Conservation (phyloP, 352 stramenopile species). For the Phytophthora sojae region DNA sequence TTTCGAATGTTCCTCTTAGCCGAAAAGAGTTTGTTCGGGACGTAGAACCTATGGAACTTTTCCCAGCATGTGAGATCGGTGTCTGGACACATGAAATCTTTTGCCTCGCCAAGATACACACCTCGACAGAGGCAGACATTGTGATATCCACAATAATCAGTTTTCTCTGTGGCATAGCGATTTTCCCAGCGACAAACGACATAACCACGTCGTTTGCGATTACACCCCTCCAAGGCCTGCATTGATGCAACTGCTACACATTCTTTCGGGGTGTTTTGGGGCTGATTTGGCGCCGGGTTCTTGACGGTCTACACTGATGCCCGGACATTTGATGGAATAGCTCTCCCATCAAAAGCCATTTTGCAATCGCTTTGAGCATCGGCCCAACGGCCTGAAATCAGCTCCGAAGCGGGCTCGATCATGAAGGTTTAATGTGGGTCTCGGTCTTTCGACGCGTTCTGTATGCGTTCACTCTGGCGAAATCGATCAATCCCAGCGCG, state of each 20-base stretch:
- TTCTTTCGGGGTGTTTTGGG: neutral
- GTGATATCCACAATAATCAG: neutral
- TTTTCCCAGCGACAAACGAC: neutral
- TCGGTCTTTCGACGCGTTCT: too few relatives aligned
- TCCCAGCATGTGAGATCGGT: neutral
- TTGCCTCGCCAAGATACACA: neutral
- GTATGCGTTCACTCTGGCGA: neutral
- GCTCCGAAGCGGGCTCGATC: neutral
- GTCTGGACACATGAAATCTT: neutral
- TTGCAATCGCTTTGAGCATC: neutral
- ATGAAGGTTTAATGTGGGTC: neutral
- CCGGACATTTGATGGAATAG: too few relatives aligned
- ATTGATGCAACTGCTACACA: neutral
- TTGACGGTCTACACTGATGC: neutral
- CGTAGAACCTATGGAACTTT: neutral
- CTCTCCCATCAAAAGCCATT: neutral
- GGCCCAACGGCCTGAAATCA: neutral
- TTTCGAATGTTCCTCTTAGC: neutral
- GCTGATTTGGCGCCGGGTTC: too few relatives aligned
- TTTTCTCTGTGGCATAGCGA: neutral
- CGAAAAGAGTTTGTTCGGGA: neutral
- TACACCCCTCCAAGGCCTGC: neutral
- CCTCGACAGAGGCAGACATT: neutral
- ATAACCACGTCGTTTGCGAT: neutral
- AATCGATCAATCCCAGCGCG: neutral